Conservation (phyloP, 768 basidiomycete genomes). For the Boletellus emodensis region DNA sequence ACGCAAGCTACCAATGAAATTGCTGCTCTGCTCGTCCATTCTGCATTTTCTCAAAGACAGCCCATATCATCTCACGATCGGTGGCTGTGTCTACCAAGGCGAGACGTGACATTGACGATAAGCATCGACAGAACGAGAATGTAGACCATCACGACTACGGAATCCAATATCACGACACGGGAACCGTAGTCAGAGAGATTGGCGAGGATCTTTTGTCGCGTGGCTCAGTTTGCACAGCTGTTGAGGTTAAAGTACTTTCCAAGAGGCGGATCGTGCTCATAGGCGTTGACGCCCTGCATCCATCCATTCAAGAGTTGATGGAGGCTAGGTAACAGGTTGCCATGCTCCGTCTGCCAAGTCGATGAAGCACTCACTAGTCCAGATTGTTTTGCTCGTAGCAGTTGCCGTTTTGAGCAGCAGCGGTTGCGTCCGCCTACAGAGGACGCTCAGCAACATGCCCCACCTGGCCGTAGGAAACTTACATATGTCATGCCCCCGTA, state of each 20-base stretch:
- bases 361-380: conserved; percentile 61
- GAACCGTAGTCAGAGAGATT: background rate
- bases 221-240: conserved; percentile 21
- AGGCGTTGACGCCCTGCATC: conserved; percentile 56
- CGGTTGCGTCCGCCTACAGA: conserved; percentile 50
- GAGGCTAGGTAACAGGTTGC: background rate
- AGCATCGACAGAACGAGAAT: background rate
- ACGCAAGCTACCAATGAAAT: background rate
- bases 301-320: conserved; percentile 72
- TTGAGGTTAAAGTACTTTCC: conserved; percentile 69
- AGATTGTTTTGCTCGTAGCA: conserved; percentile 79
- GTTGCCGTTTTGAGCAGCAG: conserved; percentile 45
- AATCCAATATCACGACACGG: background rate
- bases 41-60: background rate
- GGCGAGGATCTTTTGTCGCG: too few species aligned
- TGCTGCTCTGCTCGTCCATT: background rate
- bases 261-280: conserved; percentile 38
- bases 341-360: background rate
- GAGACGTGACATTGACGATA: background rate
- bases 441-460: background rate
- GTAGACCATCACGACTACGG: background rate
- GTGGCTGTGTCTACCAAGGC: conserved; percentile 22
- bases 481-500: conserved; percentile 53
- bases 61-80: conserved; percentile 25
- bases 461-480: conserved; percentile 15